Conservation (phyloP, 192 early-diverging fungal genomes). For the Backusella tuberculispora region DNA sequence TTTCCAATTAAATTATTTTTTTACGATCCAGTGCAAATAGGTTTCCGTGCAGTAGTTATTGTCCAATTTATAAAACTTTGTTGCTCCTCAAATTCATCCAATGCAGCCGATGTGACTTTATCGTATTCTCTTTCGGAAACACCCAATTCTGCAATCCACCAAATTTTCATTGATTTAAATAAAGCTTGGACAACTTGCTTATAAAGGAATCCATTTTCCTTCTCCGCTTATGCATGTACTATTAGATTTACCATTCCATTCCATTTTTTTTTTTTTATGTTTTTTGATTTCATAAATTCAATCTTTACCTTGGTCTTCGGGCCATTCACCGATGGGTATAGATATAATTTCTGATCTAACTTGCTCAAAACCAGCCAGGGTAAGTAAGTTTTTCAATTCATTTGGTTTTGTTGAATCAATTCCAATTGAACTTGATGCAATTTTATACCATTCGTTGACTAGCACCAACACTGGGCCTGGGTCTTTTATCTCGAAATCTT, state of each 20-base stretch:
- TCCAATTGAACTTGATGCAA: constrained; percentile 1
- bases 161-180: constrained; percentile 39
- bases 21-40: background rate
- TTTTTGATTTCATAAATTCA: background rate
- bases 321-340: constrained; percentile 45
- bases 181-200: constrained; percentile 33
- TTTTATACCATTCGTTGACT: constrained; percentile 34
- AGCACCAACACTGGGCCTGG: constrained; percentile 35
- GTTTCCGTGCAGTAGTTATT: constrained; percentile 34
- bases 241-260: background rate
- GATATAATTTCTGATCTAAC: constrained; percentile 12
- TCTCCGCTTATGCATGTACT: constrained; percentile 21
- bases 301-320: constrained; percentile 30
- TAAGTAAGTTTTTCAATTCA: constrained; percentile 6
- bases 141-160: constrained; percentile 35
- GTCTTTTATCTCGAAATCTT: constrained; percentile 7
- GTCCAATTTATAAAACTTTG: constrained; percentile 27
- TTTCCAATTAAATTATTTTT: background rate
- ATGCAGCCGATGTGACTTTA: constrained; percentile 23
- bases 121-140: constrained; percentile 35
- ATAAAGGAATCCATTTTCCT: constrained; percentile 41
- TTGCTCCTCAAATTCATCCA: constrained; percentile 42
- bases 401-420: background rate
- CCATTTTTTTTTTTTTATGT: background rate
- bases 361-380: constrained; percentile 25